A percentile compares a stretch with the other conserved stretches of the same genome.
phyloP scores from a whole-genome alignment of 352 stramenopile genomes.

The Phytophthora foliorum region DNA sequence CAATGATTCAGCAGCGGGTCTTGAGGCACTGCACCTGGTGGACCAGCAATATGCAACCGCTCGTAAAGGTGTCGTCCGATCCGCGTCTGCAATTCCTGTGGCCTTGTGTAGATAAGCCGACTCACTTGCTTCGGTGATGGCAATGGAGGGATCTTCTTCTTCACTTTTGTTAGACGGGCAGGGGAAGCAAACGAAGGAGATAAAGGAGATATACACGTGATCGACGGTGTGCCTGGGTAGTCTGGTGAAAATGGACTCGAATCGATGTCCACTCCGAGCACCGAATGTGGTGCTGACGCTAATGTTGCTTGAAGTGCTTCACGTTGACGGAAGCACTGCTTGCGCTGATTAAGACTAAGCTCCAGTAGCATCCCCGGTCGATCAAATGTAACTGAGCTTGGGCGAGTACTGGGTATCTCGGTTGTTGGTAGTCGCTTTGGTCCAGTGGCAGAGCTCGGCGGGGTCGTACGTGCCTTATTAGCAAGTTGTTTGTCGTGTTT shows the following conservation, averaged over 20 bases:
- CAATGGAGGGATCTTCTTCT: slow-evolving; percentile 60
- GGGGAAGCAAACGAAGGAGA: slow-evolving; percentile 3
- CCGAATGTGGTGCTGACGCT: slow-evolving; percentile 55
- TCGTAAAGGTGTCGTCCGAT: slow-evolving; percentile 75
- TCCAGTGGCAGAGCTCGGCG: slow-evolving; percentile 25
- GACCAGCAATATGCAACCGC: slow-evolving; percentile 45
- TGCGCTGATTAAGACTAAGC: slow-evolving; percentile 71
- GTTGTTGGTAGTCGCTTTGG: slow-evolving; percentile 22
- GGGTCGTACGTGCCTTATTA: slow-evolving; percentile 21
- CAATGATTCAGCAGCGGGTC: slow-evolving; percentile 76
- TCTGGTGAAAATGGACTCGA: slow-evolving; percentile 22
- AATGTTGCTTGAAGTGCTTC: slow-evolving; percentile 54
- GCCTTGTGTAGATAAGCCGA: slow-evolving; percentile 67
- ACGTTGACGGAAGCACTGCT: slow-evolving; percentile 63
- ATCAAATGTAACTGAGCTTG: slow-evolving; percentile 66
- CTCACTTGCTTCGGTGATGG: slow-evolving; percentile 71
- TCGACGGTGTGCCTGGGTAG: slow-evolving; percentile 10
- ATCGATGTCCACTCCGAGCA: slow-evolving; percentile 64
- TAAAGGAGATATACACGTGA: slow-evolving; percentile 22
- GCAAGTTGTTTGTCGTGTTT: slow-evolving; percentile 17
- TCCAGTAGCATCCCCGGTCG: slow-evolving; percentile 75
- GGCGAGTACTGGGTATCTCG: slow-evolving; percentile 48
- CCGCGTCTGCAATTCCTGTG: slow-evolving; percentile 72
- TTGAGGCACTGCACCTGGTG: slow-evolving; percentile 57
- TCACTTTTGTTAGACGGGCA: slow-evolving; percentile 14